These are phyloP conservation scores for Phytophthora crassamura DNA, from an alignment of 352 stramenopile genomes.

Conservation along the genomic window DNA sequence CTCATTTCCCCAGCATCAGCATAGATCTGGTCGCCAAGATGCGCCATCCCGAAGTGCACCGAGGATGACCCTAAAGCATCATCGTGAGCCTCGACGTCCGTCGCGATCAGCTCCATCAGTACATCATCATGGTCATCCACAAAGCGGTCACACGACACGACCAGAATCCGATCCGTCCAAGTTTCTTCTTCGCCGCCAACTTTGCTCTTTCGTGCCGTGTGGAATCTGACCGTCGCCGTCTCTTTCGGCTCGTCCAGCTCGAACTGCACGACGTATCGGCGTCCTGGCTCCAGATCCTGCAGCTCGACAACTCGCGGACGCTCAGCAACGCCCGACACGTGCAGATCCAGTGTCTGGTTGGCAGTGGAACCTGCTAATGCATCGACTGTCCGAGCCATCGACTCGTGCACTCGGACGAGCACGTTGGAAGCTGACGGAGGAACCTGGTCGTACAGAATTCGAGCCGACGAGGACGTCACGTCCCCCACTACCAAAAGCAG, in stretches of 20 bases:
- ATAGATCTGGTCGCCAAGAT: conserved; percentile 70
- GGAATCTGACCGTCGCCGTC: conserved; percentile 46
- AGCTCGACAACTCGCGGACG: conserved; percentile 44
- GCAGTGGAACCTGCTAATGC: conserved; percentile 11
- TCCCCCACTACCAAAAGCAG: conserved; percentile 63
- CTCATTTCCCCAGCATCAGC: conserved; percentile 46
- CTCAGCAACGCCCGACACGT: neutral
- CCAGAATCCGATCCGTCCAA: conserved; percentile 38
- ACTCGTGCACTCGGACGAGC: conserved; percentile 27
- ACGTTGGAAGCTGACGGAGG: conserved; percentile 10
- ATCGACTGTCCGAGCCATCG: conserved; percentile 3
- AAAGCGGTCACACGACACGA: conserved; percentile 68
- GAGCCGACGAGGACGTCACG: conserved; percentile 48
- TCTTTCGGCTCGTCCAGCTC: conserved; percentile 12
- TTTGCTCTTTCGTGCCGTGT: conserved; percentile 12
- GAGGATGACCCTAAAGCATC: conserved; percentile 22
- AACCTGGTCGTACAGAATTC: conserved; percentile 56
- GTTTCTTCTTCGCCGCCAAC: neutral
- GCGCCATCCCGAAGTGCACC: conserved; percentile 60
- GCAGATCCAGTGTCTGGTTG: conserved; percentile 4
- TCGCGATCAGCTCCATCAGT: conserved; percentile 46
- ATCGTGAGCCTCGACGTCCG: conserved; percentile 49
- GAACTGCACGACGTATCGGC: conserved; percentile 50
- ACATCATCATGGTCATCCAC: conserved; percentile 64
- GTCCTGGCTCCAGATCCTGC: conserved; percentile 40